These are phyloP conservation scores for Exophiala aquamarina DNA, from an alignment of 2,329 filamentous ascomycete genomes.

Conservation along the genomic window DNA sequence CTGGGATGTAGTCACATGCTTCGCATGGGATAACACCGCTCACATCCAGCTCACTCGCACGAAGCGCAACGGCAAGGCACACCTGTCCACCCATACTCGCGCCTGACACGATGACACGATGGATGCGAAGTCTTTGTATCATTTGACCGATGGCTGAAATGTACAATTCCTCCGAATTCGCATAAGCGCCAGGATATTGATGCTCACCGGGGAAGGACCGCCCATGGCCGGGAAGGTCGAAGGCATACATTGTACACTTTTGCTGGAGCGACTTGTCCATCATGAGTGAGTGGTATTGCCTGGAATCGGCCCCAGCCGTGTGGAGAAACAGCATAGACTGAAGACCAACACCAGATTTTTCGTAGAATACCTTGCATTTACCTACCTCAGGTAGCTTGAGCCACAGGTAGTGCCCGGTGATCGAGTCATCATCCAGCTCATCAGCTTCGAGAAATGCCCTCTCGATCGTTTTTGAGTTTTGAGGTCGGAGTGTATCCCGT, in stretches of 20 bases:
- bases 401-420: slow-evolving; percentile 23
- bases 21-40: slow-evolving; percentile 22
- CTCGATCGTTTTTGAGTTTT: neutral
- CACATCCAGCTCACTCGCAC: slow-evolving; percentile 13
- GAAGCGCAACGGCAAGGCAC: slow-evolving; percentile 18
- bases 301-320: slow-evolving; percentile 20
- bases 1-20: slow-evolving; percentile 19
- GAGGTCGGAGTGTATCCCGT: slow-evolving; percentile 7
- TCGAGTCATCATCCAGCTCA: slow-evolving; percentile 18
- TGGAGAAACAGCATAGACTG: slow-evolving; percentile 22
- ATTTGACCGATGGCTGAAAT: slow-evolving; percentile 16
- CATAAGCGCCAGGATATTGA: slow-evolving; percentile 17
- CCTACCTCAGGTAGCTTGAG: slow-evolving; percentile 13
- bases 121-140: slow-evolving; percentile 12
- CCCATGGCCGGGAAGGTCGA: slow-evolving; percentile 23
- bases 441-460: slow-evolving; percentile 9
- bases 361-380: slow-evolving; percentile 26
- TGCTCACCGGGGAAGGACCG: slow-evolving; percentile 18
- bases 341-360: slow-evolving; percentile 14
- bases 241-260: slow-evolving; percentile 21
- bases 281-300: slow-evolving; percentile 24
- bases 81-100: slow-evolving; percentile 22
- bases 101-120: slow-evolving; percentile 13
- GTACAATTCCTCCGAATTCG: slow-evolving; percentile 21
- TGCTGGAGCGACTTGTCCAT: slow-evolving; percentile 14